phyloP scores from a whole-genome alignment of 768 basidiomycete genomes.

The Suillus lakei region DNA sequence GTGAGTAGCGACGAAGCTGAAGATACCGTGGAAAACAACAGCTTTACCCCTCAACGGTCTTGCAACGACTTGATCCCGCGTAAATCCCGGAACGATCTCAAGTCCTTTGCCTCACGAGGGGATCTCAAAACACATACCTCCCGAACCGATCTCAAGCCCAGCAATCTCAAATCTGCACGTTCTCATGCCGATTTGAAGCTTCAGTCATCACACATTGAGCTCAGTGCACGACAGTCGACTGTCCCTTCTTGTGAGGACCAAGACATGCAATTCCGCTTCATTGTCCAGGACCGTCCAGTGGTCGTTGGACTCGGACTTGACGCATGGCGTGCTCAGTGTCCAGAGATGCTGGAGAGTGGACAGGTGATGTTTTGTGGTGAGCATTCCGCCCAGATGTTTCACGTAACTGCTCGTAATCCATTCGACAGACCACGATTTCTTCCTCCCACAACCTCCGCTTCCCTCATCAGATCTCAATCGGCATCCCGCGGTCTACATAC shows the following conservation, averaged over 20 bases:
- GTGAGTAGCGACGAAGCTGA: slow-evolving; percentile 9
- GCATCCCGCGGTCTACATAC: slow-evolving; percentile 65
- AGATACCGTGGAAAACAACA: background rate
- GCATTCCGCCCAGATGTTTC: slow-evolving; percentile 3
- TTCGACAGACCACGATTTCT: slow-evolving; percentile 71
- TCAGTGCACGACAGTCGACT: background rate
- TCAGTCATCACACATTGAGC: background rate
- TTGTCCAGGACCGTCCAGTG: slow-evolving; percentile 65
- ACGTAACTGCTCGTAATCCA: background rate
- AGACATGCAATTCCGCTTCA: slow-evolving; percentile 44
- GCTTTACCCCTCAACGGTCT: background rate
- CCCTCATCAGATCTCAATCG: slow-evolving; percentile 35
- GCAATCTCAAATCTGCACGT: background rate
- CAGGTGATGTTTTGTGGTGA: slow-evolving; percentile 59
- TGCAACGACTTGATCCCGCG: background rate
- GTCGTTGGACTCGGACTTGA: slow-evolving; percentile 57
- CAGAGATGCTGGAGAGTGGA: slow-evolving; percentile 58
- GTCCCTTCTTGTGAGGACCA: background rate
- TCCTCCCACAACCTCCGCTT: slow-evolving; percentile 56
- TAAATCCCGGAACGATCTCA: background rate
- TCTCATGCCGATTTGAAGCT: background rate
- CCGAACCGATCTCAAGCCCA: background rate
- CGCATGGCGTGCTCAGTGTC: slow-evolving; percentile 65
- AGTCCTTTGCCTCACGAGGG: slow-evolving; percentile 4
- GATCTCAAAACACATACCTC: background rate